Conservation (phyloP, 1,284 basidiomycete genomes). For the Moniliella sp. region DNA sequence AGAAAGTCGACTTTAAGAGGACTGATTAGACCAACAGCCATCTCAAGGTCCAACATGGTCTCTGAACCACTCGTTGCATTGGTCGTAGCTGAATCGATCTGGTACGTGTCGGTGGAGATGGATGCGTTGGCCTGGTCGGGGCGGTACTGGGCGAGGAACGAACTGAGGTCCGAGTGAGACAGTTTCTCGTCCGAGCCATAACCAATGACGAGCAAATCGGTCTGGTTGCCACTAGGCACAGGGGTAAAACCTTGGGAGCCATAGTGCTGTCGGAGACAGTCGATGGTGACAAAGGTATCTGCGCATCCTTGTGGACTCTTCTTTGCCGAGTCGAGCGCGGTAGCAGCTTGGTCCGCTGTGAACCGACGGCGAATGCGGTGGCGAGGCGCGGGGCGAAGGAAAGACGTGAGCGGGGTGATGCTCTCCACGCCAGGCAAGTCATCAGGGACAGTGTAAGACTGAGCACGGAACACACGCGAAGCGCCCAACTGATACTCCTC, state of each 20-base stretch:
- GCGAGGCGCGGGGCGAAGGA: conserved; percentile 1
- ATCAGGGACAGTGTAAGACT: too few species aligned
- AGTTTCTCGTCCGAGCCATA: neutral
- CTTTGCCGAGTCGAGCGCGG: too few species aligned
- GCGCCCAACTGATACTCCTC: neutral
- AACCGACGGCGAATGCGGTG: too few species aligned
- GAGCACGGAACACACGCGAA: neutral
- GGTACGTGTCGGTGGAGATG: too few species aligned
- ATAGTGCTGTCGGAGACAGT: conserved; percentile 1
- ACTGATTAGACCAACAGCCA: conserved; percentile 1
- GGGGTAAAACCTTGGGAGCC: conserved; percentile 1
- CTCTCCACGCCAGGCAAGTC: conserved; percentile 1
- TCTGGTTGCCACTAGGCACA: too few species aligned
- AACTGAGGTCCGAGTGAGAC: conserved; percentile 1
- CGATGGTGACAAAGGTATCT: conserved; percentile 1
- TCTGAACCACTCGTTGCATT: too few species aligned
- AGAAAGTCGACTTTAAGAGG: too few species aligned
- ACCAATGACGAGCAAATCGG: conserved; percentile 1
- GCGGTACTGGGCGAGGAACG: conserved; percentile 2
- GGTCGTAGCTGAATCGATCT: too few species aligned
- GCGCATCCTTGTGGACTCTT: neutral
- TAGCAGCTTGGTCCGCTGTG: too few species aligned
- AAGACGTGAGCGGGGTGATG: conserved; percentile 1
- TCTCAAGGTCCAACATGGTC: too few species aligned
- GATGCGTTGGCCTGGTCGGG: neutral